Percentiles rank a stretch among this genome's conserved stretches.
These are phyloP conservation scores for Deuterostichococcus epilithicus DNA, from an alignment of 139 green algal genomes.

Conservation along the genomic window DNA sequence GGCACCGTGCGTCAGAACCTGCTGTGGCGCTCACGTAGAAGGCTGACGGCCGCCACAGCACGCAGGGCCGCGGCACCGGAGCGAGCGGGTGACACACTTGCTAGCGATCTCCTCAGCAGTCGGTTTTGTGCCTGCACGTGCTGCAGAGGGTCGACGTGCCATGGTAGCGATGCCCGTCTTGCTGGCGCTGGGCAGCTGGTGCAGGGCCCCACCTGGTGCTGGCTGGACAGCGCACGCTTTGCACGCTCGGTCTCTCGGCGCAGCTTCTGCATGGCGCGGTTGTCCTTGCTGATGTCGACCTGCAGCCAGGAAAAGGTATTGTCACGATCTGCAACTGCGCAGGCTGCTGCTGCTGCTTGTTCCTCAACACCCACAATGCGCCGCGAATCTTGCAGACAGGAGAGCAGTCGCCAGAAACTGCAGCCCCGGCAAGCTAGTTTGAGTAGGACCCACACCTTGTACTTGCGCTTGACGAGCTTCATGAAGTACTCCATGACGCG, in stretches of 20 bases:
- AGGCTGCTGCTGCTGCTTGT: too few relatives aligned
- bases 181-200: not conserved
- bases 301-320: conserved; percentile 3
- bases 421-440: not conserved
- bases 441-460: conserved; percentile 36
- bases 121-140: too few relatives aligned
- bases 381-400: not conserved
- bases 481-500: conserved; percentile 99
- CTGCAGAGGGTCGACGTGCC: too few relatives aligned
- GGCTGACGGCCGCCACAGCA: too few relatives aligned
- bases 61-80: too few relatives aligned
- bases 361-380: too few relatives aligned
- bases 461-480: conserved; percentile 98
- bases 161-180: too few relatives aligned
- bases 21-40: too few relatives aligned
- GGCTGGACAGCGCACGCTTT: conserved; percentile 93
- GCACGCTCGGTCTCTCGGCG: conserved; percentile 93
- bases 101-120: too few relatives aligned
- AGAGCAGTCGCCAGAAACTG: not conserved
- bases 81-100: too few relatives aligned
- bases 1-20: not conserved
- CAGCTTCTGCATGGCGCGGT: conserved; percentile 92
- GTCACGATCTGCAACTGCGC: too few relatives aligned
- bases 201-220: conserved; percentile 72
- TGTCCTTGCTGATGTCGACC: conserved; percentile 90